Percentiles rank a stretch among this genome's conserved stretches.
phyloP scores from a whole-genome alignment of 1,139 yeast species.

The Diutina scorzettiae region DNA sequence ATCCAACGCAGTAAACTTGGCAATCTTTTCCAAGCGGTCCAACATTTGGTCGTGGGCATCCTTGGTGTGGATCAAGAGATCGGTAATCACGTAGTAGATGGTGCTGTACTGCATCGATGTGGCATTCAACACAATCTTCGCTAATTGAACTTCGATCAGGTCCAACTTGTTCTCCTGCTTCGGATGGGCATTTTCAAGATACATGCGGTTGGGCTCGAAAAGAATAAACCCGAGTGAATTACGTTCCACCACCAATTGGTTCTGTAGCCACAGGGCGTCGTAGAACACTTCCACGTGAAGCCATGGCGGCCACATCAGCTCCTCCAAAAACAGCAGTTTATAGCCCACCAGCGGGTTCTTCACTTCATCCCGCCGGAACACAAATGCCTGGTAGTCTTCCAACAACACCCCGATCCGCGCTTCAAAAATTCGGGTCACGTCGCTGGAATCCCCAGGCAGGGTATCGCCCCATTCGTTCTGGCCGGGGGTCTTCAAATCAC shows the following conservation, averaged over 20 bases:
- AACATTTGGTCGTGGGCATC: constrained; percentile 45
- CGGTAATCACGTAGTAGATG: constrained; percentile 49
- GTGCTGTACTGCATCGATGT: constrained; percentile 67
- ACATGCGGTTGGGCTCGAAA: constrained; percentile 55
- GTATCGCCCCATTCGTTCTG: not conserved
- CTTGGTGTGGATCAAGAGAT: constrained; percentile 56
- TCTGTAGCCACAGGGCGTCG: constrained; percentile 43
- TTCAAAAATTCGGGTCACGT: not conserved
- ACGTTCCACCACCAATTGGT: constrained; percentile 49
- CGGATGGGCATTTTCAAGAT: not conserved
- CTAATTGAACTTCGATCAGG: constrained; percentile 43
- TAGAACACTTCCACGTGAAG: constrained; percentile 64
- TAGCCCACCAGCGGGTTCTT: not conserved
- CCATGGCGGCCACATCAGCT: constrained; percentile 70
- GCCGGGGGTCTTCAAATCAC: not conserved
- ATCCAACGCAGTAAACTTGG: constrained; percentile 56
- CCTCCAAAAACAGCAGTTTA: not conserved
- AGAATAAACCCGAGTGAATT: constrained; percentile 51
- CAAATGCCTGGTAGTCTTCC: constrained; percentile 4
- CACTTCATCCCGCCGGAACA: not conserved
- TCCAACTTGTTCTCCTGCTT: constrained; percentile 13
- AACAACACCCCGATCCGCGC: constrained; percentile 3
- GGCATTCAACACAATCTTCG: constrained; percentile 57
- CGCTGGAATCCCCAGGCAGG: not conserved
- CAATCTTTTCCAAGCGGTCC: constrained; percentile 51